Conservation (phyloP, 176 grass and related monocot genomes). For the Ensete ventricosum region DNA sequence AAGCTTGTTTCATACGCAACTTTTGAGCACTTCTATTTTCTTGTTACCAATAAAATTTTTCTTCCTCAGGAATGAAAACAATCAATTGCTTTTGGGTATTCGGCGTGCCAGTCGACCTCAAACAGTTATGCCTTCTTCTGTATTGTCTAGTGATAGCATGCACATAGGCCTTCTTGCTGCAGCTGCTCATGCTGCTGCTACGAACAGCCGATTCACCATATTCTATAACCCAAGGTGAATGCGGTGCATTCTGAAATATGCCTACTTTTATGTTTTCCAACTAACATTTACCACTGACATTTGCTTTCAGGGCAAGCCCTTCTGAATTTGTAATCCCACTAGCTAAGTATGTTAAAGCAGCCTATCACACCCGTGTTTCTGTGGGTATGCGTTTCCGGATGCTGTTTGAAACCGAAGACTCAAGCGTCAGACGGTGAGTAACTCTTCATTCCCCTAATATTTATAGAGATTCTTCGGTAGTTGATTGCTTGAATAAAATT, state of each 20-base stretch:
- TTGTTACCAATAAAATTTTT: background rate
- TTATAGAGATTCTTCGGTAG: background rate
- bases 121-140: conserved; percentile 98
- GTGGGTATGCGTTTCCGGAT: conserved; percentile 99
- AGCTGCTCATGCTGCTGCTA: conserved; percentile 92
- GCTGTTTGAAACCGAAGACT: conserved; percentile 99
- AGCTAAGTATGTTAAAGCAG: conserved; percentile 94
- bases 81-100: conserved; percentile 94
- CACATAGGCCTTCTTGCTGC: conserved; percentile 98
- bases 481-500: background rate
- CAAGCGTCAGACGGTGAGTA: conserved; percentile 74
- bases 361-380: conserved; percentile 92
- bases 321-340: conserved; percentile 95
- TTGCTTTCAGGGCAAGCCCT: conserved; percentile 74
- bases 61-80: conserved; percentile 72
- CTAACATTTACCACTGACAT: background rate
- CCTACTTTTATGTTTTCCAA: background rate
- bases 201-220: conserved; percentile 97
- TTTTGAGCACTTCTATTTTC: background rate
- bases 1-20: background rate
- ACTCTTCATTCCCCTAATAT: background rate
- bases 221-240: conserved; percentile 96
- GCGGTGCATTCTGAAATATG: background rate
- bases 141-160: conserved; percentile 98
- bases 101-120: conserved; percentile 79